Base-by-base conservation (phyloP, 1,284 basidiomycete species). In the Chalciporus sp. region DNA sequence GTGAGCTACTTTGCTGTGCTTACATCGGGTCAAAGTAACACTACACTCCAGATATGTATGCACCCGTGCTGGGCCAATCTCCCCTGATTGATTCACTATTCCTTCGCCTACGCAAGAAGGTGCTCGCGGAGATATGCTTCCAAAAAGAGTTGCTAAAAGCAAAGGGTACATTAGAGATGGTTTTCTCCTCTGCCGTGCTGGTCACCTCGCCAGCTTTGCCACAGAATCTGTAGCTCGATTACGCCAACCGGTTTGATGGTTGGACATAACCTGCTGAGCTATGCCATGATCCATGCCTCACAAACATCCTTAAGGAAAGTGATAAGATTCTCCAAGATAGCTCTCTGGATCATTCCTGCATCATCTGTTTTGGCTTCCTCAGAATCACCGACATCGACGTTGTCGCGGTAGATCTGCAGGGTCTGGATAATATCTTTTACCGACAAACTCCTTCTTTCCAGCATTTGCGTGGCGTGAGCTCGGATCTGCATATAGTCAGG, bases 81-180 rank as follows among this genome's bases (percentile, higher is more conserved):
- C 93, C 95, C 1, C 76, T 96, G 45, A 92, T 99, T 52, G 97
- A 99, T 73, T 79, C 87, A 9, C 79, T 98, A 31, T 90, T 99
- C 61, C 77, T 90, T 19, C 87, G 90, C 47, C 77, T 99, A 47
- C 87, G 86, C 56, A 89, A 86, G 65, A 94, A 95, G 65, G 82
- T 98, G 3, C 74, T 84, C 29, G 84, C 88, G 41, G 97, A 99
- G 70, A 75, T 98, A 47, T 82, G 83, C n/a, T 94, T 99, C 72
- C 95, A 98, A 73, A 83, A 84, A 56, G 93, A 98, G 66, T 74
- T 99, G 48, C 77, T 88, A 63, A 90, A 90, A 73, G 79, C 92
- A 42, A 86, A 86, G 66, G 96, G 95, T 49, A 92, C 94, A 52
- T 74, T 99, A 57, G 93, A 96, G 63, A 98, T 99, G 95, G 80